Conservation (phyloP, 2,329 filamentous ascomycete genomes). For the Cytospora leucostoma region DNA sequence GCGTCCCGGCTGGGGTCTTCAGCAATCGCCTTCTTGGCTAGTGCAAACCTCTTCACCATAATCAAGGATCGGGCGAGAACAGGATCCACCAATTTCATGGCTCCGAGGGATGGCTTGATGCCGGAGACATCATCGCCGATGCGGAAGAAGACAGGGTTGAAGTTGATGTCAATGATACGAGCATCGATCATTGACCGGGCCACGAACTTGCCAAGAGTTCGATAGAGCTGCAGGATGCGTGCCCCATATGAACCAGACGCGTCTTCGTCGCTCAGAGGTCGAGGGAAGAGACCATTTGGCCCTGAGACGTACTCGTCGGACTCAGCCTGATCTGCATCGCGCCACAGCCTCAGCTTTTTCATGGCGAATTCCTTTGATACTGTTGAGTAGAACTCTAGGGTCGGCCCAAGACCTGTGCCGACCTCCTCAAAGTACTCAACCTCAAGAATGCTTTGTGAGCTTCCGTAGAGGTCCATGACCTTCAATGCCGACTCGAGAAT, state of each 20-base stretch:
- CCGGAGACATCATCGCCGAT: slow-evolving; percentile 70
- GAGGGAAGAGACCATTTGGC: slow-evolving; percentile 83
- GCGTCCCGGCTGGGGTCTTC: slow-evolving; percentile 66
- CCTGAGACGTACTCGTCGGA: slow-evolving; percentile 82
- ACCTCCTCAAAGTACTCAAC: slow-evolving; percentile 99
- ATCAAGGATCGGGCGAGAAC: slow-evolving; percentile 83
- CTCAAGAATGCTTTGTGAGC: slow-evolving; percentile 93
- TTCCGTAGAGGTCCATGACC: slow-evolving; percentile 97
- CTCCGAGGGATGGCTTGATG: slow-evolving; percentile 81
- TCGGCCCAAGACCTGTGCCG: slow-evolving; percentile 91
- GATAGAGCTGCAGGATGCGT: slow-evolving; percentile 85
- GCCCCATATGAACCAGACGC: slow-evolving; percentile 76
- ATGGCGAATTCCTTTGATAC: slow-evolving; percentile 97
- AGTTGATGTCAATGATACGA: slow-evolving; percentile 94
- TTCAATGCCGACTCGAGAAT: slow-evolving; percentile 96
- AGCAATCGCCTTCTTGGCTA: slow-evolving; percentile 78
- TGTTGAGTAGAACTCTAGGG: slow-evolving; percentile 95
- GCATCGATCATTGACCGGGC: slow-evolving; percentile 98
- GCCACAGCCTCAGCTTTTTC: slow-evolving; percentile 96
- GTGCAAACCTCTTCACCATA: slow-evolving; percentile 82
- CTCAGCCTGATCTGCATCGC: slow-evolving; percentile 77
- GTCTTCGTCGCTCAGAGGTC: slow-evolving; percentile 82
- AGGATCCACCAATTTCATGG: slow-evolving; percentile 86
- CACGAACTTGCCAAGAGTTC: slow-evolving; percentile 93
- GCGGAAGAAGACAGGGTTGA: slow-evolving; percentile 97